A percentile compares a stretch with the other conserved stretches of the same genome.
These are phyloP conservation scores for Blastobotrys chiropterorum DNA, from an alignment of 805 yeast genomes.

Conservation along the genomic window DNA sequence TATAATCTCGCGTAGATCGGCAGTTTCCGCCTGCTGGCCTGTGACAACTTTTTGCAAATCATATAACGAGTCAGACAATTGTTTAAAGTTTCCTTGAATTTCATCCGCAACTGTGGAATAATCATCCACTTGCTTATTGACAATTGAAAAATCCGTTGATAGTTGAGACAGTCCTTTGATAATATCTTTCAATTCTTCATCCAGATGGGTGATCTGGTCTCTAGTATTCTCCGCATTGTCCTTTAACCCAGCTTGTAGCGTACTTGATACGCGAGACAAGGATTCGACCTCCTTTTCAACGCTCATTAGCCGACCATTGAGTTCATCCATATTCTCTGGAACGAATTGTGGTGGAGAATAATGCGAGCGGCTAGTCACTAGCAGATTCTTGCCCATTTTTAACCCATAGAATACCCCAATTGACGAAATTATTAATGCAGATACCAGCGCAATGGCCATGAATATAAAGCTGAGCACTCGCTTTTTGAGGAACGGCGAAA, in stretches of 20 bases:
- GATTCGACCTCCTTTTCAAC: constrained; percentile 15
- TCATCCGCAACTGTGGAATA: neutral
- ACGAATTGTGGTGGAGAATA: constrained; percentile 9
- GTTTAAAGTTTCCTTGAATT: neutral
- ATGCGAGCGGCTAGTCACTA: neutral
- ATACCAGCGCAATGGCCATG: neutral
- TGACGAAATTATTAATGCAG: neutral
- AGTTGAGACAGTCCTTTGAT: constrained; percentile 1
- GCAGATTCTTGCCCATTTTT: neutral
- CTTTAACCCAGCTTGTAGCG: neutral
- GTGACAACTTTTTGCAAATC: constrained; percentile 5
- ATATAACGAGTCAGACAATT: constrained; percentile 1
- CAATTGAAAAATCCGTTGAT: constrained; percentile 1
- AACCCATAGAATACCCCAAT: neutral
- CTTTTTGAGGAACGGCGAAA: neutral
- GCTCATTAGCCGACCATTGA: constrained; percentile 11
- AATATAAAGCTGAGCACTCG: neutral
- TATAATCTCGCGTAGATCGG: neutral
- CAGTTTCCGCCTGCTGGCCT: neutral
- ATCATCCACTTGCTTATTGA: constrained; percentile 2
- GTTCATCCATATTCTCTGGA: constrained; percentile 14
- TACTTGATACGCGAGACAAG: neutral
- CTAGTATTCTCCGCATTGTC: neutral
- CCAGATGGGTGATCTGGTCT: neutral
- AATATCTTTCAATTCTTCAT: constrained; percentile 2